Evolutionary conservation across 306 rosid species (phyloP).

Genomic region (Delonix regia): DNA sequence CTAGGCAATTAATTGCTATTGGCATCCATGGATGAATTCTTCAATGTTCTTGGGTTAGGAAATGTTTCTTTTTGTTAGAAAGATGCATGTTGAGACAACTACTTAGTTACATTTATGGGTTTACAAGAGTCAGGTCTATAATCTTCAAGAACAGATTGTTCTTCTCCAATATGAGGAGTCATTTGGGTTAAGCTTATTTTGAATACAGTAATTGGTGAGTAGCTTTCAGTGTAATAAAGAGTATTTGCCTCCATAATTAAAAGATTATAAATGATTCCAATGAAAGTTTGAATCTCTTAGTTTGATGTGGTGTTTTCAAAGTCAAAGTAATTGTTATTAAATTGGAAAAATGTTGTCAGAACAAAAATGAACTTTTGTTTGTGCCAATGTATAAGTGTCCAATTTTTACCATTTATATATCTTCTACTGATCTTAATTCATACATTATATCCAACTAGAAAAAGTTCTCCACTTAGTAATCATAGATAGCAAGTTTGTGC

Average conservation of each 20-base stretch:
- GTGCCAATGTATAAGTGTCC: neutral
- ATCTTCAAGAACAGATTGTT: no score
- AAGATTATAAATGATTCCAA: neutral
- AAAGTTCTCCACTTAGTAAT: neutral
- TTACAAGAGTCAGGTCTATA: conserved; percentile 10
- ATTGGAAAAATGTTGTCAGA: conserved; percentile 3
- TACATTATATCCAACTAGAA: neutral
- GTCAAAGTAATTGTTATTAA: neutral
- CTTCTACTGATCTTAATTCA: neutral
- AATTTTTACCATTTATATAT: no score
- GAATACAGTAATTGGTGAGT: conserved; percentile 30
- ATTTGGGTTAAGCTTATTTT: conserved; percentile 32
- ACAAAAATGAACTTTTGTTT: neutral
- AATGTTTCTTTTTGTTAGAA: no score
- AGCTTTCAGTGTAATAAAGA: conserved; percentile 26
- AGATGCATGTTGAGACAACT: neutral
- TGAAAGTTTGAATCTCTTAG: conserved; percentile 1
- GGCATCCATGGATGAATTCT: conserved; percentile 32
- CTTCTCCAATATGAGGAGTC: conserved; percentile 8
- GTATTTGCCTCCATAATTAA: neutral
- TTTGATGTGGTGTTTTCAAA: conserved; percentile 25
- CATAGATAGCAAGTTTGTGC: neutral
- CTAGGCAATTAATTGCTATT: conserved; percentile 27
- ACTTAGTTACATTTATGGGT: conserved; percentile 32
- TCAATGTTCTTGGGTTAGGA: neutral